phyloP scores from a whole-genome alignment of 1,139 yeast species.

The Hanseniaspora sp. region DNA sequence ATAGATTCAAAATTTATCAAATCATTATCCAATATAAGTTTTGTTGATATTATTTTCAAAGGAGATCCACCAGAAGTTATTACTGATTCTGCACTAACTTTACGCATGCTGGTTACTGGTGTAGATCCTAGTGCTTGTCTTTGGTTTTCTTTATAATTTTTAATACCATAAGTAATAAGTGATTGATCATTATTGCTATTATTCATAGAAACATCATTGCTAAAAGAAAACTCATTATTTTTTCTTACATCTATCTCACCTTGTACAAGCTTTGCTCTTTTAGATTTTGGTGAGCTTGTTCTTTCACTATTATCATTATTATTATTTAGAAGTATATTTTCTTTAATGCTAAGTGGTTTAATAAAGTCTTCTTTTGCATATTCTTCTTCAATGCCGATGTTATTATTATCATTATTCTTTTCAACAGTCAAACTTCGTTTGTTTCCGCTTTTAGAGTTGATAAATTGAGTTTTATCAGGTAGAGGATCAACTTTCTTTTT shows the following conservation, averaged over 20 bases:
- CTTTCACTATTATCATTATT: background rate
- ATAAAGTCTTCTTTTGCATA: background rate
- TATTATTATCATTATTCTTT: no score
- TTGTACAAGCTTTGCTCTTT: background rate
- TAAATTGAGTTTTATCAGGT: background rate
- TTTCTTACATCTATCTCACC: background rate
- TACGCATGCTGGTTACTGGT: background rate
- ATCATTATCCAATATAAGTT: slow-evolving; percentile 5
- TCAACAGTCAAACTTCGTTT: background rate
- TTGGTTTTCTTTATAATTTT: background rate
- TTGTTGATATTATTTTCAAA: background rate
- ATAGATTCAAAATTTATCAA: slow-evolving; percentile 7
- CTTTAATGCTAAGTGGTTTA: background rate
- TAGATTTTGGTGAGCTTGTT: background rate
- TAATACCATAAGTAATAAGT: background rate
- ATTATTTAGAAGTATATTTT: background rate
- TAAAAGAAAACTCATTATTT: background rate
- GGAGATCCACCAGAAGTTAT: slow-evolving; percentile 1
- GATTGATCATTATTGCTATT: background rate
- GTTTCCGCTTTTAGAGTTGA: background rate
- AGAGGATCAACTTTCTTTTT: no score
- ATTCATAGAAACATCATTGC: background rate
- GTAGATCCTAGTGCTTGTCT: background rate
- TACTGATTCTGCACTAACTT: background rate
- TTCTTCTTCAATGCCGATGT: background rate